Evolutionary conservation across 2,329 filamentous ascomycete species (phyloP), one percentile per base, ranked within the genome.

Genomic region (Mollisia scopiformis): DNA sequence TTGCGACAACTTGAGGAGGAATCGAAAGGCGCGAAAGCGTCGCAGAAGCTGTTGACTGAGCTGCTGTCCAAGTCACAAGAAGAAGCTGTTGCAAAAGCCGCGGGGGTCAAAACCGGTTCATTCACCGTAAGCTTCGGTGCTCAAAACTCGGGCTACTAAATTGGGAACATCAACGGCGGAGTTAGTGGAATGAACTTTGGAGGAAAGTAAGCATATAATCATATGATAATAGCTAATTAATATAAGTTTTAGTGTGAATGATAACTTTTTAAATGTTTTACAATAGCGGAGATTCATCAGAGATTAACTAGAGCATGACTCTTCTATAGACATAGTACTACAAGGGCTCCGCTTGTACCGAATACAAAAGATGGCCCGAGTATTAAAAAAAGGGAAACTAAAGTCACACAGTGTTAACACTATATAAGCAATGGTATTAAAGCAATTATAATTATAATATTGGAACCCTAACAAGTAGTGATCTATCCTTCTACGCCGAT

Each of bases 1-100:
- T 59, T 66, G 47, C 58, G 56, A 57, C 66, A 69, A 61, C 51
- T 68, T 63, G 55, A 69, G 55, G 67, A 65, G 47, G 67, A 66
- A 65, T 55, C 59, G 3, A 62, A 63, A 55, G 62, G 30, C 19
- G 39, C 62, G 43, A 64, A 67, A 56, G 58, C 63, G 50, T 68
- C 63, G 52, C 58, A 63, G 60, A 66, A 67, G 63, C 60, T 68
- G 31, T 41, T 69, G 31, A 58, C 58, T 57, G 59, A 68, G 46
- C 60, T 69, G 49, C 62, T 68, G 46, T 64, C 59, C 10, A 69
- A 64, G 62, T 61, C 62, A 25, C 61, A 62, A 57, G 67, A 68
- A 64, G 67, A 68, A 43, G 63, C 58, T 66, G 19, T 69, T 63
- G 52, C 59, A 21, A 68, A 65, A 62, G 64, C 61, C 7, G 64